A percentile compares a stretch with the other conserved stretches of the same genome.
Conservation (phyloP, 129 eudicot species). For the Centaurea solstitialis region DNA sequence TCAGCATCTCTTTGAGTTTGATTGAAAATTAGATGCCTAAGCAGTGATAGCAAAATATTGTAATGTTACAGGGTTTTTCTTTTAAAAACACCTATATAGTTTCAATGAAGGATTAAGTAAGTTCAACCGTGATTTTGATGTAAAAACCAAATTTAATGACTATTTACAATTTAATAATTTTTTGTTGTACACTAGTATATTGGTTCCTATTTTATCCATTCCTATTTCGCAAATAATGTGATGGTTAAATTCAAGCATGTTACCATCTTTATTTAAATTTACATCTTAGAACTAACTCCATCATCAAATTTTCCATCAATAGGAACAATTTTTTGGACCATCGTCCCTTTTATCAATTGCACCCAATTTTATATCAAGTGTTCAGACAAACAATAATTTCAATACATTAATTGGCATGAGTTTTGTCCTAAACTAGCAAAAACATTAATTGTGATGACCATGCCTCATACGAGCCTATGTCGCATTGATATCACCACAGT, state of each 20-base stretch:
- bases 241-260: not conserved
- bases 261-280: not conserved
- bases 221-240: not conserved
- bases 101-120: not conserved
- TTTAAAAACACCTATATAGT: not conserved
- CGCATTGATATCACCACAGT: not conserved
- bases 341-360: not conserved
- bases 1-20: not conserved
- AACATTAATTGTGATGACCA: not conserved
- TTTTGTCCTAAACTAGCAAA: not conserved
- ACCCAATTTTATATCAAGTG: not conserved
- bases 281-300: not conserved
- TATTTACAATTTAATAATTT: no score
- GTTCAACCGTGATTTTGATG: not conserved
- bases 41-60: not conserved
- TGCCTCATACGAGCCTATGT: not conserved
- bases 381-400: not conserved
- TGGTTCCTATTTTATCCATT: not conserved
- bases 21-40: not conserved
- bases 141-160: not conserved
- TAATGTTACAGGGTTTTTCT: no score
- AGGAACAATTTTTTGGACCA: not conserved
- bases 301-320: not conserved
- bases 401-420: not conserved
- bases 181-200: no score